Base-by-base conservation (phyloP, 345 rosid species). In the Rhizophora apiculata region DNA sequence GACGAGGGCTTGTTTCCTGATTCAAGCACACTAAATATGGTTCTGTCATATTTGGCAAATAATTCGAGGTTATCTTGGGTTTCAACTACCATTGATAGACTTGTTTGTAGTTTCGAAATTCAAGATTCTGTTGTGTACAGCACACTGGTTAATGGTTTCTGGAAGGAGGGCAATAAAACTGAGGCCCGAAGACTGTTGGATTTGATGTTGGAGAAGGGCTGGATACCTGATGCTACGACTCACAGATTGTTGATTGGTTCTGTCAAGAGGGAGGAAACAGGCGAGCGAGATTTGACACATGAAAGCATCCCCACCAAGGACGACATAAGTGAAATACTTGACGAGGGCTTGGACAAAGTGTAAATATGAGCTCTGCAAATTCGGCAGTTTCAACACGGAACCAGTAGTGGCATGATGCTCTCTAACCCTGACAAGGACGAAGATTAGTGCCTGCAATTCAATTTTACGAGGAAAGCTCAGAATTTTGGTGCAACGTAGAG, bases 131-230 rank as follows among this genome's bases (percentile, higher is more conserved):
- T 58, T 3, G 65, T 79, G 75, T 82, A 48, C 65, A 78, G 63
- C 64, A 5, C 79, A 30, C 70, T 81, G 64, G 75, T 86, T 65
- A 75, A 67, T 37, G 77, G 81, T 34, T 68, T 82, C 57, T 84
- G 83, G 88, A 82, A 77, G 68, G 90, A 82, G 65, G 85, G 88
- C 63, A 65, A 66, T 53, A 64, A 60, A 73, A 31, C 32, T 27
- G 79, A 81, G 64, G 88, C 83, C 18, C 15, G 63, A 34, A 61
- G 55, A 63, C 59, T 86, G 55, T 78, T 84, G 67, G 85, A 82
- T 68, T 34, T 62, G 55, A 86, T 84, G 90, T 69, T 86, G 77
- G 85, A 79, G 75, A 86, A 62, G 69, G 86, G 85, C 63, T 86
- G 85, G 84, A 76, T 84, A 8, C 88, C 86, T 0, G 82, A 81